These are phyloP conservation scores for Botryotinia narcissicola DNA, from an alignment of 2,329 filamentous ascomycete species.

Conservation along the genomic window DNA sequence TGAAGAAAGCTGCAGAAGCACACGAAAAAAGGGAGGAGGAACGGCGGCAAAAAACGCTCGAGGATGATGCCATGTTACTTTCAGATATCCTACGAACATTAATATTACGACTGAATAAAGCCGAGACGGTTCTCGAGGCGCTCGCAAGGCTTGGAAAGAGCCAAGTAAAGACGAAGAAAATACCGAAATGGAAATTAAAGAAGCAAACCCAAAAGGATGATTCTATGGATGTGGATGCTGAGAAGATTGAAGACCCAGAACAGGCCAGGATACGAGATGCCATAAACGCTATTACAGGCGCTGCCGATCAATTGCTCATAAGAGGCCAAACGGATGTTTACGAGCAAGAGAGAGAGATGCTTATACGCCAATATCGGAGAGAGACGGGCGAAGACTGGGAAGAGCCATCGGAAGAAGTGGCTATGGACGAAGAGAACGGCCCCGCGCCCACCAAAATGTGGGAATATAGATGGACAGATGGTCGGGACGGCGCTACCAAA, in stretches of 20 bases:
- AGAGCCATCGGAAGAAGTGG: slow-evolving; percentile 45
- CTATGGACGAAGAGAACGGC: slow-evolving; percentile 35
- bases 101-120: slow-evolving; percentile 69
- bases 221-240: slow-evolving; percentile 69
- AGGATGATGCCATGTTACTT: slow-evolving; percentile 72
- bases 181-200: slow-evolving; percentile 68
- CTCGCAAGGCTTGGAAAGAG: slow-evolving; percentile 74
- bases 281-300: slow-evolving; percentile 81
- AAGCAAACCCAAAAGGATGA: slow-evolving; percentile 59
- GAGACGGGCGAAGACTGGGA: slow-evolving; percentile 89
- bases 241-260: slow-evolving; percentile 61
- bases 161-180: slow-evolving; percentile 57
- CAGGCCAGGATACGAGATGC: slow-evolving; percentile 68
- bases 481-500: slow-evolving; percentile 70
- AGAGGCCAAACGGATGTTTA: slow-evolving; percentile 89
- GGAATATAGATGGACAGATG: slow-evolving; percentile 93
- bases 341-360: slow-evolving; percentile 77
- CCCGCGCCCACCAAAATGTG: slow-evolving; percentile 53
- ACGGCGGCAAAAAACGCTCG: slow-evolving; percentile 64
- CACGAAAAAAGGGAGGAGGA: slow-evolving; percentile 83
- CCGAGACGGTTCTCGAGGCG: slow-evolving; percentile 86
- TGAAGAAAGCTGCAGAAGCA: slow-evolving; percentile 81
- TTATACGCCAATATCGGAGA: slow-evolving; percentile 77
- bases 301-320: slow-evolving; percentile 81
- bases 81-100: slow-evolving; percentile 71